A percentile compares a stretch with the other conserved stretches of the same genome.
These are phyloP conservation scores for Pseudogymnoascus sp. DNA, from an alignment of 2,329 filamentous ascomycete genomes.

Conservation along the genomic window DNA sequence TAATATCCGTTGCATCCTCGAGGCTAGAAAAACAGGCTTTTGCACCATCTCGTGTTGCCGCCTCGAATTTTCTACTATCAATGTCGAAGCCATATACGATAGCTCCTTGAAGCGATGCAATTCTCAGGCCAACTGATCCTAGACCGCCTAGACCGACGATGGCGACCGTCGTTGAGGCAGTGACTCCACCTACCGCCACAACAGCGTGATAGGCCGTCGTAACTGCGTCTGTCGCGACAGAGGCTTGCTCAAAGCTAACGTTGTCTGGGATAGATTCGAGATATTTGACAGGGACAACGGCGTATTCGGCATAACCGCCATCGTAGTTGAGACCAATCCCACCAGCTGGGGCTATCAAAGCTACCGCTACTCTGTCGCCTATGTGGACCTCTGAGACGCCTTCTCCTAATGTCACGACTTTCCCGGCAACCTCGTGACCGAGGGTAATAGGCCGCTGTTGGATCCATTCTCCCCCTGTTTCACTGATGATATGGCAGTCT, in stretches of 20 bases:
- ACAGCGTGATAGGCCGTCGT: conserved; percentile 15
- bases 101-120: conserved; percentile 13
- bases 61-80: conserved; percentile 10
- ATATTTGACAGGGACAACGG: background rate
- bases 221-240: conserved; percentile 12
- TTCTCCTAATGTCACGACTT: conserved; percentile 8
- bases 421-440: conserved; percentile 15
- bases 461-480: background rate
- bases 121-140: conserved; percentile 5
- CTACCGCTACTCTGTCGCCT: conserved; percentile 13
- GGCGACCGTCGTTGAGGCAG: conserved; percentile 8
- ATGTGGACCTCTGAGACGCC: conserved; percentile 8
- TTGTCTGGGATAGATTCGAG: conserved; percentile 13
- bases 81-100: conserved; percentile 15
- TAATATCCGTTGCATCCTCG: conserved; percentile 2
- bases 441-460: conserved; percentile 13
- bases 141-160: conserved; percentile 16
- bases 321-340: conserved; percentile 10
- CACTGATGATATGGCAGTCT: conserved; percentile 14
- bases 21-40: conserved; percentile 13
- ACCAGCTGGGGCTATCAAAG: background rate
- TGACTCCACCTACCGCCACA: conserved; percentile 3
- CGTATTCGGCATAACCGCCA: conserved; percentile 15
- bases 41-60: conserved; percentile 10
- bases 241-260: conserved; percentile 13